Conservation (phyloP, 768 basidiomycete species). For the Mycena metata region DNA sequence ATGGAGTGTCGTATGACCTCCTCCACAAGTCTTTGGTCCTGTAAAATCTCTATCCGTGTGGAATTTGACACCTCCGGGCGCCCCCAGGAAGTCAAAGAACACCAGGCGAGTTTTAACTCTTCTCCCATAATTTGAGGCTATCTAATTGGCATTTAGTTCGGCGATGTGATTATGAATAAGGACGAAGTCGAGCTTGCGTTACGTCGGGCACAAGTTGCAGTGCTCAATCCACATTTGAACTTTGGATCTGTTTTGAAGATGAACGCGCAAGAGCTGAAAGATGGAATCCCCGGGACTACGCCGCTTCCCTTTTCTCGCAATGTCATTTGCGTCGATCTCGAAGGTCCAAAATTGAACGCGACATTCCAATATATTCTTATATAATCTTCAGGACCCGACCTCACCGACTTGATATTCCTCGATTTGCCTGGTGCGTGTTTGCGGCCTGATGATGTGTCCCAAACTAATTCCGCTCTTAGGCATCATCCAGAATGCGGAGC, state of each 20-base stretch:
- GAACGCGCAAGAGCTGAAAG: constrained; percentile 36
- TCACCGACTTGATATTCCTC: constrained; percentile 56
- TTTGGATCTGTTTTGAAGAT: constrained; percentile 31
- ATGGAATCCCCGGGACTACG: constrained; percentile 4
- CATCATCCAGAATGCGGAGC: constrained; percentile 63
- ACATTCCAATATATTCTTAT: not conserved
- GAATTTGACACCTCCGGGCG: constrained; percentile 52
- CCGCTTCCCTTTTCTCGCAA: constrained; percentile 54
- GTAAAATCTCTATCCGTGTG: constrained; percentile 58
- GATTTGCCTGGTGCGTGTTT: constrained; percentile 53
- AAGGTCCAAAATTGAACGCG: constrained; percentile 36
- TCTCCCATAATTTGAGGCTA: too few species aligned
- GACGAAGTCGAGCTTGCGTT: constrained; percentile 57
- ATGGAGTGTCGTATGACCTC: constrained; percentile 52
- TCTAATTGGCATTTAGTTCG: constrained; percentile 35
- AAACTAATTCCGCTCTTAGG: constrained; percentile 46
- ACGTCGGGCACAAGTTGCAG: constrained; percentile 62
- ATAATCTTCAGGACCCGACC: constrained; percentile 40
- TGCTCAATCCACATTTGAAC: constrained; percentile 53
- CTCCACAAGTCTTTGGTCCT: constrained; percentile 47
- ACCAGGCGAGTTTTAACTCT: constrained; percentile 4
- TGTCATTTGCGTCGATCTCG: constrained; percentile 56
- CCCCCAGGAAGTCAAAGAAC: constrained; percentile 40
- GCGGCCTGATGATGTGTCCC: not conserved
- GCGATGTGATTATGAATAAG: constrained; percentile 50